Evolutionary conservation across 208 protist species (phyloP), one percentile per base, ranked within the genome.

Genomic region (Crithidia bombi): DNA sequence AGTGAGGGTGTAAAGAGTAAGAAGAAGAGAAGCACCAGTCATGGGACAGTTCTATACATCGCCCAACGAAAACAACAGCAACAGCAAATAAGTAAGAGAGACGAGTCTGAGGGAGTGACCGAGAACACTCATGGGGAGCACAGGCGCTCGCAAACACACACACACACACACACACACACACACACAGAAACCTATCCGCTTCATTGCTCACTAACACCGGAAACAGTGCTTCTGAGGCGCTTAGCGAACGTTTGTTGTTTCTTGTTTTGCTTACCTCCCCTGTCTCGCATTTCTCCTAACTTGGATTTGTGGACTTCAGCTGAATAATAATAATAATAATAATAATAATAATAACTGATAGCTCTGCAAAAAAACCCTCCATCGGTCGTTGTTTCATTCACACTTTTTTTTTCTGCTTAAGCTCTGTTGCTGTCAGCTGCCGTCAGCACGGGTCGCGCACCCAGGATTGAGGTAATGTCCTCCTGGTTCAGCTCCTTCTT

Each of bases 401-500:
- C 5, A 6, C 21, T 55, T 56, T 59, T 59, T 64, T 64, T 50
- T 38, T 69, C 41, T 57, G 58, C 23, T 32, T 38, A 51, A 0
- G 28, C 33, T 25, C 39, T 58, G n/a, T 61, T 61, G 38, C 49
- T 54, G 33, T 63, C 54, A 3, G 41, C 46, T 14, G 50, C 54
- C 54, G 51, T 63, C 30, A 54, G 19, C 38, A 65, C 64, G 14
- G 91, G 86, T 2, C 91, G 86, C 23, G 73, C 57, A 10, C 93
- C 93, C 12, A 97, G 83, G 14, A 97, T 59, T n/a, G 62, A 56
- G 38, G 74, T 72, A 56, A 97, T 93, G 70, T 96, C 93, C 12
- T 65, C 79, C 49, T 83, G 79, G 66, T 87, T 85, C 11, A 97
- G 70, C 61, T 97, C 94, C 52, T 95, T 94, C 74, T 94, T 95